Percentiles rank a stretch among this genome's conserved stretches.
These are phyloP conservation scores for Magnusiomyces sp. DNA, from an alignment of 1,139 yeast species.

Conservation along the genomic window DNA sequence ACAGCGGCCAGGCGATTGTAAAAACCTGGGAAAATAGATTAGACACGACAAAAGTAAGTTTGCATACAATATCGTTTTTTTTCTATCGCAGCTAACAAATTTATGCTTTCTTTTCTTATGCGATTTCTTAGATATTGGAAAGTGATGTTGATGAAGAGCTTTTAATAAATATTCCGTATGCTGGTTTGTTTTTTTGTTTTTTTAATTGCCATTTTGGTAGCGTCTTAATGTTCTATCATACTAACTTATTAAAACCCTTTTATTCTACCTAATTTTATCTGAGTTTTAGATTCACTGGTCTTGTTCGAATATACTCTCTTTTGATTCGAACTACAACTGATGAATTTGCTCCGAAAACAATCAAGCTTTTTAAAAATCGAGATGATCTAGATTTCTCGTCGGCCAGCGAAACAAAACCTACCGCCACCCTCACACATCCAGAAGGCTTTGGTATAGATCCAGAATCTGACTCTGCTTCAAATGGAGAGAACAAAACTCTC, in stretches of 20 bases:
- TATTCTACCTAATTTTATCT: not conserved
- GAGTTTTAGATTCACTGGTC: constrained; percentile 46
- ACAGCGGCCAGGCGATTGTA: constrained; percentile 38
- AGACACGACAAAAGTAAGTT: constrained; percentile 28
- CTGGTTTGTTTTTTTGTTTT: not conserved
- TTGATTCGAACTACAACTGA: constrained; percentile 60
- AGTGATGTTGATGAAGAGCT: constrained; percentile 82
- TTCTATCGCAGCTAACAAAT: constrained; percentile 31
- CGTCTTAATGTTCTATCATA: not conserved
- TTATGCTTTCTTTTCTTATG: not conserved
- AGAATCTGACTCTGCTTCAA: constrained; percentile 19
- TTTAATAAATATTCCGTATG: constrained; percentile 56
- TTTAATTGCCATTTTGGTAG: not conserved
- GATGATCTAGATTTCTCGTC: constrained; percentile 63
- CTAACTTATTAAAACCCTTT: not conserved
- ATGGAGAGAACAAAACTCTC: constrained; percentile 14
- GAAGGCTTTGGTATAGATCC: constrained; percentile 34
- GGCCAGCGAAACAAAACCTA: constrained; percentile 43
- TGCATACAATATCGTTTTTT: not conserved
- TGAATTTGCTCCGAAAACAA: constrained; percentile 53
- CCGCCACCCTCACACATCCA: constrained; percentile 55
- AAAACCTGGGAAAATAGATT: constrained; percentile 46
- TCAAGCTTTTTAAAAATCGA: constrained; percentile 68
- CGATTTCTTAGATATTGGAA: constrained; percentile 40
- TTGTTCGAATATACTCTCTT: constrained; percentile 66